phyloP scores from a whole-genome alignment of 495 filamentous ascomycete species.

The Penicillium paxilli region DNA sequence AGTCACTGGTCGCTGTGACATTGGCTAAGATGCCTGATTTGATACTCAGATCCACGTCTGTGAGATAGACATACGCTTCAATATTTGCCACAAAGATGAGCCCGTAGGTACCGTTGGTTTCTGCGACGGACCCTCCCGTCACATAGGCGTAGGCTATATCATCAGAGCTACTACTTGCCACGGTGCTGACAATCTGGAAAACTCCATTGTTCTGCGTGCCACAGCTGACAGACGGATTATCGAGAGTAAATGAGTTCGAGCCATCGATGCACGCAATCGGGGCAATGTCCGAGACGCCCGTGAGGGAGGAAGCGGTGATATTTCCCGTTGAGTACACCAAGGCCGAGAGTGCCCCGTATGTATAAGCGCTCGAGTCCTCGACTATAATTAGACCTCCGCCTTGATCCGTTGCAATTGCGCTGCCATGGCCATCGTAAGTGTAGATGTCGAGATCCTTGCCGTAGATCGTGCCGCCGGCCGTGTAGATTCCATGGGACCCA shows the following conservation, averaged over 20 bases:
- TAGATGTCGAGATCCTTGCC: background rate
- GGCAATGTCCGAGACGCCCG: background rate
- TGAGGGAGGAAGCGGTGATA: background rate
- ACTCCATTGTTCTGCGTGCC: background rate
- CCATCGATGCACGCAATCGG: conserved; percentile 1
- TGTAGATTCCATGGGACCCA: background rate
- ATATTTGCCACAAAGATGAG: background rate
- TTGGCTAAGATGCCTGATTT: background rate
- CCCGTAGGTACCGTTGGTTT: background rate
- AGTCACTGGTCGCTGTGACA: background rate
- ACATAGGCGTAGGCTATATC: conserved; percentile 3
- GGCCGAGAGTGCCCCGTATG: background rate
- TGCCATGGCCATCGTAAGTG: background rate
- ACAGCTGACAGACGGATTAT: background rate
- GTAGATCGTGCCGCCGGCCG: background rate
- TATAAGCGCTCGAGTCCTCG: background rate
- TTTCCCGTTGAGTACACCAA: conserved; percentile 3
- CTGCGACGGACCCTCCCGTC: background rate
- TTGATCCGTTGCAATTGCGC: conserved; percentile 1
- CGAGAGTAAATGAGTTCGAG: background rate
- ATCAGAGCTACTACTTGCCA: background rate
- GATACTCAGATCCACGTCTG: background rate
- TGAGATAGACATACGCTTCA: background rate
- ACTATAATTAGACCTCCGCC: conserved; percentile 1
- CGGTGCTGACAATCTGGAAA: conserved; percentile 2